Evolutionary conservation across 371 early-diverging fungal species (phyloP).

Genomic region (Coemansia sp.): DNA sequence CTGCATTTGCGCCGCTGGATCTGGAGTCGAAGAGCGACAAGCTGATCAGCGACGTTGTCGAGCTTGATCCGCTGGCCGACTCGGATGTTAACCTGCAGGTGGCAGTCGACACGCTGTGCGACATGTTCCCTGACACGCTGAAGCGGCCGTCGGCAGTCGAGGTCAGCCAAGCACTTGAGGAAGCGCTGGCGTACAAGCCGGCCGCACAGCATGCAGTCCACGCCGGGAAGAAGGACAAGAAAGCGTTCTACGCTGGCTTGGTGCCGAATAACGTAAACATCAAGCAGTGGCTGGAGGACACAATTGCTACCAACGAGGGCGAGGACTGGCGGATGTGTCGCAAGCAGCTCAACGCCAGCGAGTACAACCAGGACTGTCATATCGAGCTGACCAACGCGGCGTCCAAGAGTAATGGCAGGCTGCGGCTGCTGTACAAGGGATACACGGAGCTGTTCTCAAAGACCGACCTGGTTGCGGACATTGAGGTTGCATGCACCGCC

Average conservation of each 20-base stretch:
- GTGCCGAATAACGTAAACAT: too few species aligned
- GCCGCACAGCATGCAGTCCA: background rate
- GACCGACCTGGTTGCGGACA: background rate
- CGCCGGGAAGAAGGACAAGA: background rate
- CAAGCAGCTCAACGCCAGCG: background rate
- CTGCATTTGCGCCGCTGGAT: slow-evolving; percentile 58
- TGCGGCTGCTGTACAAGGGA: slow-evolving; percentile 2
- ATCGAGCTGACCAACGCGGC: background rate
- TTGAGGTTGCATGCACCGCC: slow-evolving; percentile 16
- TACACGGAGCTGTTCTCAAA: slow-evolving; percentile 16
- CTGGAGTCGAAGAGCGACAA: slow-evolving; percentile 50
- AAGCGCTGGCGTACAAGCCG: slow-evolving; percentile 43
- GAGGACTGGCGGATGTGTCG: too few species aligned
- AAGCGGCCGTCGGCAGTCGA: slow-evolving; percentile 39
- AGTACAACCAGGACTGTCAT: background rate
- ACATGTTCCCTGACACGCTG: slow-evolving; percentile 25
- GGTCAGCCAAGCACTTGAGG: slow-evolving; percentile 49
- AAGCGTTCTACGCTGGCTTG: background rate
- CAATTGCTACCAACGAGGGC: too few species aligned
- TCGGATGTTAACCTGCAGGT: slow-evolving; percentile 47
- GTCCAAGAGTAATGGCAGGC: slow-evolving; percentile 16
- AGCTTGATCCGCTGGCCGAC: slow-evolving; percentile 54
- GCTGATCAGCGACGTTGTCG: slow-evolving; percentile 57
- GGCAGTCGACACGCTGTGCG: slow-evolving; percentile 50
- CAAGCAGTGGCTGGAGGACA: too few species aligned